These are phyloP conservation scores for Apophysomyces variabilis DNA, from an alignment of 371 early-diverging fungal species.

Conservation along the genomic window DNA sequence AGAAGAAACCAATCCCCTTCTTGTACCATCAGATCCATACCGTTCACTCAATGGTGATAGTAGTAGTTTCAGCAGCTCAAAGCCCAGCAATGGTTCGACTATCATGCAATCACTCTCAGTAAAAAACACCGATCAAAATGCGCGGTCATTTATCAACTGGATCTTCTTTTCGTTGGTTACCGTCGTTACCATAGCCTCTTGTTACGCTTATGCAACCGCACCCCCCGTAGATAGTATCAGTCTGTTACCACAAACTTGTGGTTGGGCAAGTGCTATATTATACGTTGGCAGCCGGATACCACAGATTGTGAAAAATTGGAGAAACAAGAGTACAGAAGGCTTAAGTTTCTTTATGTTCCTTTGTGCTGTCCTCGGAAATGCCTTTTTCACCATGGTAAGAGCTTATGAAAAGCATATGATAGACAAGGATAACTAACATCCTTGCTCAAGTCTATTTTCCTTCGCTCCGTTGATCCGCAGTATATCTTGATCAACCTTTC, in stretches of 20 bases:
- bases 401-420: not conserved
- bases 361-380: slow-evolving; percentile 79
- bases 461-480: slow-evolving; percentile 44
- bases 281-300: slow-evolving; percentile 72
- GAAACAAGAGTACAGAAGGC: slow-evolving; percentile 72
- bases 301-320: slow-evolving; percentile 75
- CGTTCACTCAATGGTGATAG: not conserved
- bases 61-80: not conserved
- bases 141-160: not conserved
- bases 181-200: slow-evolving; percentile 10
- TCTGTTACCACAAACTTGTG: slow-evolving; percentile 44
- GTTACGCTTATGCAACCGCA: not conserved
- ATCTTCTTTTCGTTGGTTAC: not conserved
- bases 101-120: not conserved
- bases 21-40: not conserved
- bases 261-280: slow-evolving; percentile 55
- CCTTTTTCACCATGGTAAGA: slow-evolving; percentile 57
- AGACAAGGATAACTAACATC: slow-evolving; percentile 9
- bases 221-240: slow-evolving; percentile 2
- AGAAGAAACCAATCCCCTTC: slow-evolving; percentile 11
- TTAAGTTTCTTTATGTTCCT: slow-evolving; percentile 79
- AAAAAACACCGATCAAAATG: not conserved
- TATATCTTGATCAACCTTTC: slow-evolving; percentile 58
- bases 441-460: slow-evolving; percentile 50
- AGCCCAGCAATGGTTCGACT: not conserved